Evolutionary conservation across 108 stramenopile genomes (phyloP), one percentile per base, ranked within the genome.

Genomic region (Fistulifera pelliculosa): DNA sequence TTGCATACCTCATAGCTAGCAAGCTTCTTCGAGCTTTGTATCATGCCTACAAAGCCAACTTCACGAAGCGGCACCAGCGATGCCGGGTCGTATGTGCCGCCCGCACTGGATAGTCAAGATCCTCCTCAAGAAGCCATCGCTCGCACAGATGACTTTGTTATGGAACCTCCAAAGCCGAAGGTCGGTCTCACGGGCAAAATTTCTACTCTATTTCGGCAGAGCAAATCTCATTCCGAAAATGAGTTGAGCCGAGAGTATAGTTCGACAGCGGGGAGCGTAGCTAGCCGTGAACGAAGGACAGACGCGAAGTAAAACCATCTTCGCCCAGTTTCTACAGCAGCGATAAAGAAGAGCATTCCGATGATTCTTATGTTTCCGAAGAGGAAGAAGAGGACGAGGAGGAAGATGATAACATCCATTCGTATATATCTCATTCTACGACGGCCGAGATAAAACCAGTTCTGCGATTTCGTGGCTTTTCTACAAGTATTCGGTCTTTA

Each of bases 391-490:
- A 58, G 45, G n/a, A 45, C n/a, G 18, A 45, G 24, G 43, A 58
- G 45, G n/a, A 58, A 8, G 42, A 47, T 31, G 27, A 51, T 22
- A 3, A 54, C 7, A 38, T 25, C 21, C 6, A 21, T 5, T 25
- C 19, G 19, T 25, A 22, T 4, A 2, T 2, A 54, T 39, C 54
- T 39, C 22, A 35, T 3, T 35, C 44, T 21, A 45, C 19, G 19
- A 45, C 19, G 19, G 19, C 2, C 35, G 17, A 26, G 19, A 40
- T n/a, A 10, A 60, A 61, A 15, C 70, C 69, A 38, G 71, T 79
- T 50, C 51, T 67, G 31, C 73, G 90, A 1, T 91, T 79, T 41
- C 70, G 90, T 8, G 90, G 90, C 0, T 91, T 91, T 49, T 69
- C 68, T 25, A 87, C 90, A 26, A 75, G 73, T 54, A 78, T 91